Percentiles rank a stretch among this genome's conserved stretches.
These are phyloP conservation scores for Saccharomycopsis lassenensis DNA, from an alignment of 805 yeast genomes.

Conservation along the genomic window DNA sequence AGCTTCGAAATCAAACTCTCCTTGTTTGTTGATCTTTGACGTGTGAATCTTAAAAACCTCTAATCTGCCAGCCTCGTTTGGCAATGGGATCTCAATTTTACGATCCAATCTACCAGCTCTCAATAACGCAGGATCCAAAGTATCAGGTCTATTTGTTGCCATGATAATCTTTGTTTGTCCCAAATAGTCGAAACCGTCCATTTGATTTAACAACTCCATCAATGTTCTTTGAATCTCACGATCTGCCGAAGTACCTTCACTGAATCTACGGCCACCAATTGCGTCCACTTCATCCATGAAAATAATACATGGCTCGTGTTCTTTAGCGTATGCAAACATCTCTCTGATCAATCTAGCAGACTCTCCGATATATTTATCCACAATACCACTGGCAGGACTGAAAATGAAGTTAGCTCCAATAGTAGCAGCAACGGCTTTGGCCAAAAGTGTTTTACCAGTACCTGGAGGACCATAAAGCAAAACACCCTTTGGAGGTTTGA, in stretches of 20 bases:
- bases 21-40: conserved; percentile 71
- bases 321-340: conserved; percentile 96
- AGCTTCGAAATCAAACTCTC: conserved; percentile 95
- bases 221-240: conserved; percentile 96
- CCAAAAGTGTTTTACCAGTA: conserved; percentile 94
- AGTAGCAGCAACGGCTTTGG: conserved; percentile 97
- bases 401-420: conserved; percentile 96
- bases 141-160: conserved; percentile 99
- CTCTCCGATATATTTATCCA: conserved; percentile 96
- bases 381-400: conserved; percentile 97
- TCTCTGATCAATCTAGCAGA: conserved; percentile 94
- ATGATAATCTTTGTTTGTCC: conserved; percentile 96
- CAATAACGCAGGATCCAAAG: conserved; percentile 90
- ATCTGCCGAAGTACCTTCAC: conserved; percentile 97
- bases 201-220: conserved; percentile 93
- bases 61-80: conserved; percentile 90
- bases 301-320: conserved; percentile 95
- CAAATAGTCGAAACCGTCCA: conserved; percentile 96
- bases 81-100: conserved; percentile 89
- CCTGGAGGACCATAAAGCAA: conserved; percentile 97
- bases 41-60: conserved; percentile 93
- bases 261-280: conserved; percentile 94
- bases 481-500: conserved; percentile 98
- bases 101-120: conserved; percentile 98
- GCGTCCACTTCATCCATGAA: conserved; percentile 99